phyloP scores from a whole-genome alignment of 306 rosid genomes.

The Abrus pulchellus region DNA sequence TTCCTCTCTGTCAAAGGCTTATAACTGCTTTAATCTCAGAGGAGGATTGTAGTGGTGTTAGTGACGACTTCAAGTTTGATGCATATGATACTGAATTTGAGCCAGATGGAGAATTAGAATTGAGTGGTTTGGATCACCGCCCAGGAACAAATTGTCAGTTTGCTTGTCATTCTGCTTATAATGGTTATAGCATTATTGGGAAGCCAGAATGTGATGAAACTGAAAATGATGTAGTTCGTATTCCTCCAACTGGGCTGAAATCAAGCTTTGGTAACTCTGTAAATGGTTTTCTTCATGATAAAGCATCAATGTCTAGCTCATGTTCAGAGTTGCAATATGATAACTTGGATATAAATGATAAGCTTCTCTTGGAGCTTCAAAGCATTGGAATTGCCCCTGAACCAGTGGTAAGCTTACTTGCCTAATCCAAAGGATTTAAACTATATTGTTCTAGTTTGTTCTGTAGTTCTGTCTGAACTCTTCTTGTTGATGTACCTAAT shows the following conservation, averaged over 20 bases:
- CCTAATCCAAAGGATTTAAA: conserved; percentile 24
- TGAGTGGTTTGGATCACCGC: conserved; percentile 62
- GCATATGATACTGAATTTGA: conserved; percentile 68
- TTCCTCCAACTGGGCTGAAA: conserved; percentile 58
- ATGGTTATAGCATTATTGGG: conserved; percentile 64
- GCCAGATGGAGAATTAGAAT: conserved; percentile 72
- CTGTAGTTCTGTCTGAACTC: conserved; percentile 19
- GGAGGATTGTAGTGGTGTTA: conserved; percentile 74
- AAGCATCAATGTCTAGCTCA: conserved; percentile 58
- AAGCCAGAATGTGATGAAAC: conserved; percentile 64
- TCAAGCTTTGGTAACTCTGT: conserved; percentile 58
- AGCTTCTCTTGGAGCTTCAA: conserved; percentile 90
- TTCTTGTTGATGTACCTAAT: conserved; percentile 11
- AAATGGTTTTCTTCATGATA: conserved; percentile 73
- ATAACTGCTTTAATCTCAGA: conserved; percentile 89
- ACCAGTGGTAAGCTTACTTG: conserved; percentile 69
- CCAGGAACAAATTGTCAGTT: conserved; percentile 63
- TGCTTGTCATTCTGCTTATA: conserved; percentile 71
- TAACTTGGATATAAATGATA: conserved; percentile 75
- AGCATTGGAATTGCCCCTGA: conserved; percentile 87
- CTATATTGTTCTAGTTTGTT: conserved; percentile 36
- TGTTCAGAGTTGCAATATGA: conserved; percentile 82
- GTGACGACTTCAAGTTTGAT: conserved; percentile 68
- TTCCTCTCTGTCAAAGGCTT: conserved; percentile 89
- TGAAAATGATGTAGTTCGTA: conserved; percentile 59